These are phyloP conservation scores for Quercus cerris DNA, from an alignment of 306 rosid species.

Conservation along the genomic window DNA sequence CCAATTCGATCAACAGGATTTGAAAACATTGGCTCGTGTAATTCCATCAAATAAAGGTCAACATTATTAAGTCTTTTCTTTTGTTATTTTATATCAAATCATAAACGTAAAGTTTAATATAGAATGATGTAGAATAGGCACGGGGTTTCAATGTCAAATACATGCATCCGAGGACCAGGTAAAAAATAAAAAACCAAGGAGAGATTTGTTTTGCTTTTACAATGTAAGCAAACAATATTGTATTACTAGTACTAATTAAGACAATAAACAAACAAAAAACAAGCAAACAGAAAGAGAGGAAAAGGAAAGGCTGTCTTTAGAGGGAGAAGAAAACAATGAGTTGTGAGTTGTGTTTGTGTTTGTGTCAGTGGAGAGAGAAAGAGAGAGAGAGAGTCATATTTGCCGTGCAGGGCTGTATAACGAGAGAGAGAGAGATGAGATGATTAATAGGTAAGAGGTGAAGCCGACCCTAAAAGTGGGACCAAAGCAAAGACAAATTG, in stretches of 20 bases:
- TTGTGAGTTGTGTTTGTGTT: neutral
- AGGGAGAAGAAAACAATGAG: slow-evolving; percentile 56
- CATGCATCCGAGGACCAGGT: slow-evolving; percentile 21
- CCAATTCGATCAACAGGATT: too few relatives aligned
- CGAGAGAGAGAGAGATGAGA: slow-evolving; percentile 1
- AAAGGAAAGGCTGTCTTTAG: slow-evolving; percentile 24
- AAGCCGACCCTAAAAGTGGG: slow-evolving; percentile 52
- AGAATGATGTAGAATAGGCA: too few relatives aligned
- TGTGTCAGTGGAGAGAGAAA: neutral
- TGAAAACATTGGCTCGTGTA: too few relatives aligned
- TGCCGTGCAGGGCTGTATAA: slow-evolving; percentile 47
- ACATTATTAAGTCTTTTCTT: too few relatives aligned
- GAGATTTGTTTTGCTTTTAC: slow-evolving; percentile 18
- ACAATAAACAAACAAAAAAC: slow-evolving; percentile 38
- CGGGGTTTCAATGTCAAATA: neutral
- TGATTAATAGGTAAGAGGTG: neutral
- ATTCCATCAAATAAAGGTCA: too few relatives aligned
- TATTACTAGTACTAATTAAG: slow-evolving; percentile 6
- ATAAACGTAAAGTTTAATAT: too few relatives aligned
- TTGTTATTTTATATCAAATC: too few relatives aligned
- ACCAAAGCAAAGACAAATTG: slow-evolving; percentile 51
- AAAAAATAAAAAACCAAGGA: slow-evolving; percentile 24
- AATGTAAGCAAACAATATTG: slow-evolving; percentile 20
- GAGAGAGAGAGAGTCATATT: slow-evolving; percentile 10
- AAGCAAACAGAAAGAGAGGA: slow-evolving; percentile 7